Conservation (phyloP, 2,329 filamentous ascomycete genomes). For the Magnaporthales sp. region DNA sequence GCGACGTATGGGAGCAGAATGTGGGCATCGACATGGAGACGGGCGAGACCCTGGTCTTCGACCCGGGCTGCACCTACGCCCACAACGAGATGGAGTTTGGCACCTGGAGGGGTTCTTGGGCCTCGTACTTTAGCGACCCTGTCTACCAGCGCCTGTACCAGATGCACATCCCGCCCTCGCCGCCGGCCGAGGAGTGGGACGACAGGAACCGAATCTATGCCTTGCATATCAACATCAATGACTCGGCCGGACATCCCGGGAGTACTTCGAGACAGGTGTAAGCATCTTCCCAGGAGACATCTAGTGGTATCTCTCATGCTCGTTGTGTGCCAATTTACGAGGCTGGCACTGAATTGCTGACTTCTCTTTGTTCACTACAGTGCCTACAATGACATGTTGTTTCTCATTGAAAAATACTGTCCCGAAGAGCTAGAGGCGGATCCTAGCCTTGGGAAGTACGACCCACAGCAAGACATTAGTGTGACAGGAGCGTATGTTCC, state of each 20-base stretch:
- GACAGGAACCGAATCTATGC: constrained; percentile 1
- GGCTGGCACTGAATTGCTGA: neutral
- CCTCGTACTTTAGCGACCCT: neutral
- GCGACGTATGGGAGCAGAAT: constrained; percentile 22
- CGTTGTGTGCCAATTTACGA: too few relatives aligned
- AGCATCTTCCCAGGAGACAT: neutral
- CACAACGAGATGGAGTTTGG: constrained; percentile 26
- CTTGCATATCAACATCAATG: constrained; percentile 8
- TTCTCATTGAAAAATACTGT: neutral
- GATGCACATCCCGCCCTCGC: neutral
- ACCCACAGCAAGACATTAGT: constrained; percentile 2
- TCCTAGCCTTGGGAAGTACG: neutral
- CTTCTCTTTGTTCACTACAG: neutral
- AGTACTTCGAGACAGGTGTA: constrained; percentile 4
- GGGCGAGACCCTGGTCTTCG: constrained; percentile 17
- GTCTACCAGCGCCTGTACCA: neutral
- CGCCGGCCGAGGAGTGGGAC: neutral
- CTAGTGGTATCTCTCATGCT: neutral
- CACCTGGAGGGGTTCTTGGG: constrained; percentile 6
- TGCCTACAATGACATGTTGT: constrained; percentile 4
- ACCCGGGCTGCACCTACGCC: constrained; percentile 19
- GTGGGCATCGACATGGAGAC: constrained; percentile 14
- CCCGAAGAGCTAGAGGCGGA: neutral
- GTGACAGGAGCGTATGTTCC: constrained; percentile 1
- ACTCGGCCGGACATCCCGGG: constrained; percentile 6